Evolutionary conservation across 2,329 filamentous ascomycete genomes (phyloP).

Genomic region (Ascosphaera apis): DNA sequence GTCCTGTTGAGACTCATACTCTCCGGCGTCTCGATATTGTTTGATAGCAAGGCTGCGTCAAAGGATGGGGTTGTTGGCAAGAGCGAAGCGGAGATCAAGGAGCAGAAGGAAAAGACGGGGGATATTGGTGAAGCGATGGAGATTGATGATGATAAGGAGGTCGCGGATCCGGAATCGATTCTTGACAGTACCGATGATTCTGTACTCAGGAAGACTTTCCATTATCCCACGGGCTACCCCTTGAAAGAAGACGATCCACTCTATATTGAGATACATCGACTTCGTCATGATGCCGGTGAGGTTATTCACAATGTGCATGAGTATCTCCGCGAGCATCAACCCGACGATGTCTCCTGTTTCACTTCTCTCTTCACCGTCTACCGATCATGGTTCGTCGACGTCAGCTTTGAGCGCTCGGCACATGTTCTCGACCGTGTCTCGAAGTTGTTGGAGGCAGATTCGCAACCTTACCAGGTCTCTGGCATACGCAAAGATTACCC

Average conservation of each 20-base stretch:
- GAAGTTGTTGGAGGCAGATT: slow-evolving; percentile 64
- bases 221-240: slow-evolving; percentile 71
- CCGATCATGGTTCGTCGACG: slow-evolving; percentile 89
- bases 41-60: slow-evolving; percentile 55
- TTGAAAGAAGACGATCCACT: slow-evolving; percentile 39
- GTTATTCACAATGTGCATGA: slow-evolving; percentile 63
- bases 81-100: slow-evolving; percentile 21
- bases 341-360: slow-evolving; percentile 92
- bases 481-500: slow-evolving; percentile 84
- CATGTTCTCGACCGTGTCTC: slow-evolving; percentile 77
- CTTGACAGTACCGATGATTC: slow-evolving; percentile 35
- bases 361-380: slow-evolving; percentile 82
- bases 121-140: slow-evolving; percentile 16
- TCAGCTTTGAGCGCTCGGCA: slow-evolving; percentile 85
- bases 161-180: slow-evolving; percentile 24
- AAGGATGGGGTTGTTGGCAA: slow-evolving; percentile 20
- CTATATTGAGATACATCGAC: slow-evolving; percentile 55
- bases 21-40: slow-evolving; percentile 72
- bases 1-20: slow-evolving; percentile 73
- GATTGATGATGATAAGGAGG: slow-evolving; percentile 8
- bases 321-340: slow-evolving; percentile 63
- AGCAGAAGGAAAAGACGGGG: slow-evolving; percentile 20
- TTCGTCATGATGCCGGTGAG: slow-evolving; percentile 59
- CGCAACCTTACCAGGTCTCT: slow-evolving; percentile 81
- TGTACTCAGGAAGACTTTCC: slow-evolving; percentile 56